Percentiles rank a stretch among this genome's conserved stretches.
Conservation (phyloP, 2,329 filamentous ascomycete genomes). For the Pseudogymnoascus sp. region DNA sequence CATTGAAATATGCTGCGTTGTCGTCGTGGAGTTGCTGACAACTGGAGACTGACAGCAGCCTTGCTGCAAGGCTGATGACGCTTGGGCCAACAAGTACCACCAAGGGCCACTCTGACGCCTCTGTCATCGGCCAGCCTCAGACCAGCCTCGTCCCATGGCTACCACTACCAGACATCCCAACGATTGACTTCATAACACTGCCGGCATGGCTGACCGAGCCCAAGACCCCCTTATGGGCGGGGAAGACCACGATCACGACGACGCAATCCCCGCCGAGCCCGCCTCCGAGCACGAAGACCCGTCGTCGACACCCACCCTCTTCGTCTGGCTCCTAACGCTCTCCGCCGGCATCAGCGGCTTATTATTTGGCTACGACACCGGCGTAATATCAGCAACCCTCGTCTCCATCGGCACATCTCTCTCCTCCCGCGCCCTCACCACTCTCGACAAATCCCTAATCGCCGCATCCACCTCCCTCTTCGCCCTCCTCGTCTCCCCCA, state of each 20-base stretch:
- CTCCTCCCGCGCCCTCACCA: constrained; percentile 46
- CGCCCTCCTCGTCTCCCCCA: constrained; percentile 55
- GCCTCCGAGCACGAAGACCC: constrained; percentile 10
- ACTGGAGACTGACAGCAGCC: background rate
- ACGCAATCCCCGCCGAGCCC: constrained; percentile 9
- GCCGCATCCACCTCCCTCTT: constrained; percentile 62
- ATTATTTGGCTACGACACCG: constrained; percentile 61
- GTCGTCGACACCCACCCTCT: constrained; percentile 32
- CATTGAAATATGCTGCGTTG: background rate
- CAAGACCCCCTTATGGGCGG: constrained; percentile 24
- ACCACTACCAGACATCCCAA: background rate
- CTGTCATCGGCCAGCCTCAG: background rate
- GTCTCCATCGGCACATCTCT: constrained; percentile 56
- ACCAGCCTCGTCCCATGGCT: background rate
- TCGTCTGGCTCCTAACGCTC: constrained; percentile 54
- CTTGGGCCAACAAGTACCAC: background rate
- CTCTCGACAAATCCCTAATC: constrained; percentile 61
- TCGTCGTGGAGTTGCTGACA: background rate
- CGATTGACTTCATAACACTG: background rate
- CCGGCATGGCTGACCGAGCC: constrained; percentile 22
- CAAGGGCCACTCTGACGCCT: background rate
- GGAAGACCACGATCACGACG: constrained; percentile 12
- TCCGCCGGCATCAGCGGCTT: constrained; percentile 60
- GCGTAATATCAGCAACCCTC: constrained; percentile 60
- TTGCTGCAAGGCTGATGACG: constrained; percentile 7